These are phyloP conservation scores for Moesziomyces globuligerus DNA, from an alignment of 1,284 basidiomycete genomes.

Conservation along the genomic window DNA sequence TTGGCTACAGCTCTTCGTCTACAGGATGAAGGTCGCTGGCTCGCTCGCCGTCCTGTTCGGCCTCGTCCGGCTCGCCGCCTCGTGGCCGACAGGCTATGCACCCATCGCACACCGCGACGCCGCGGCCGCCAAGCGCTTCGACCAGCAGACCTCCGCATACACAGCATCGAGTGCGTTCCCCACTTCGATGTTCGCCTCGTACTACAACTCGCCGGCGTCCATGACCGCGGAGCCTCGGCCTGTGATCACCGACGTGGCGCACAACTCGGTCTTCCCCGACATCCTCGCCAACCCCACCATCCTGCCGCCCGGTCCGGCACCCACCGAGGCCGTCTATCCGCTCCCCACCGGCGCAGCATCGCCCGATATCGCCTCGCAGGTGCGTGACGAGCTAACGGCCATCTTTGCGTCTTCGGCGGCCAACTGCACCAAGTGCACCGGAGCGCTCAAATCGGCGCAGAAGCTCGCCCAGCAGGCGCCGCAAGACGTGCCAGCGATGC, in stretches of 20 bases:
- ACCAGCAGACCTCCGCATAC: slow-evolving; percentile 38
- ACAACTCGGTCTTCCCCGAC: slow-evolving; percentile 64
- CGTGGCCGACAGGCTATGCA: slow-evolving; percentile 20
- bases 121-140: slow-evolving; percentile 7
- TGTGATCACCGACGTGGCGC: slow-evolving; percentile 52
- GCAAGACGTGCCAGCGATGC: slow-evolving; percentile 73
- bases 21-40: slow-evolving; percentile 37
- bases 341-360: slow-evolving; percentile 61
- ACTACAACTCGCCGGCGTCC: slow-evolving; percentile 45
- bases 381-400: slow-evolving; percentile 69
- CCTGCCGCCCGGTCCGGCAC: slow-evolving; percentile 73
- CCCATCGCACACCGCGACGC: slow-evolving; percentile 9
- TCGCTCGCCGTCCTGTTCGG: slow-evolving; percentile 20
- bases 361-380: slow-evolving; percentile 68
- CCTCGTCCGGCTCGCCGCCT: slow-evolving; percentile 16
- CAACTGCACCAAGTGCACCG: slow-evolving; percentile 75
- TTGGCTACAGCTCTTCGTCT: slow-evolving; percentile 9
- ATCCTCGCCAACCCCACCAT: slow-evolving; percentile 75
- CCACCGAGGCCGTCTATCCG: slow-evolving; percentile 53
- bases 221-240: slow-evolving; percentile 56
- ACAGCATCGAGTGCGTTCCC: slow-evolving; percentile 64
- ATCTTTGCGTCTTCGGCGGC: slow-evolving; percentile 64
- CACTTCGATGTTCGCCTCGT: slow-evolving; percentile 58
- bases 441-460: slow-evolving; percentile 75
- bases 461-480: slow-evolving; percentile 76